Evolutionary conservation across 495 filamentous ascomycete species (phyloP).

Genomic region (Aspergillus diversus): DNA sequence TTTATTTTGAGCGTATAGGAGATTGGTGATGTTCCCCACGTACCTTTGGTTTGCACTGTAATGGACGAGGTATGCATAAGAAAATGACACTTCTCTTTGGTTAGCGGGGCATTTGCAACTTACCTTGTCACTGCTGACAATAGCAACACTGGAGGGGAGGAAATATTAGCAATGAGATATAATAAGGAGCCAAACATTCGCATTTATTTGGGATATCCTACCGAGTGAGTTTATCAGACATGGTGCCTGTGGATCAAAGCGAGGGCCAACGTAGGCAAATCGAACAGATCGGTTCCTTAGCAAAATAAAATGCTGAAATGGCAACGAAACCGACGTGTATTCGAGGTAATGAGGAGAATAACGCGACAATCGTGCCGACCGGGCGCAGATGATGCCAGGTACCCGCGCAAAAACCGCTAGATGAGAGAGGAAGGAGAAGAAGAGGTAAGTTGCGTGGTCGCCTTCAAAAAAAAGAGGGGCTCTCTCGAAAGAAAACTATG

Average conservation of each 20-base stretch:
- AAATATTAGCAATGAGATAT: constrained; percentile 9
- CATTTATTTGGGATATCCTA: constrained; percentile 37
- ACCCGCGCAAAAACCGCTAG: constrained; percentile 25
- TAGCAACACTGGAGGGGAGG: constrained; percentile 75
- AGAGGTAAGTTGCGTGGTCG: constrained; percentile 17
- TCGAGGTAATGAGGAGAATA: constrained; percentile 19
- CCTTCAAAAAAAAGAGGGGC: constrained; percentile 30
- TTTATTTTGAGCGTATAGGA: background rate
- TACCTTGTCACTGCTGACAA: constrained; percentile 97
- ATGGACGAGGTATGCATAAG: constrained; percentile 21
- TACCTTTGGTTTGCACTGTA: constrained; percentile 96
- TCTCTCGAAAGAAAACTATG: constrained; percentile 34
- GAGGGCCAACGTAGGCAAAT: background rate
- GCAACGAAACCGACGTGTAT: constrained; percentile 4
- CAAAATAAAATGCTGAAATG: constrained; percentile 5
- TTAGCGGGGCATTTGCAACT: constrained; percentile 44
- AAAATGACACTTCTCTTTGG: constrained; percentile 18
- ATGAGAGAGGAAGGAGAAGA: constrained; percentile 19
- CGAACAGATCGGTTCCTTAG: background rate
- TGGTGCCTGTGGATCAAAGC: constrained; percentile 41
- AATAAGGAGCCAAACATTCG: background rate
- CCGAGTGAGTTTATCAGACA: constrained; percentile 89
- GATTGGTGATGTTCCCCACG: constrained; percentile 23
- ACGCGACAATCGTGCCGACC: constrained; percentile 23
- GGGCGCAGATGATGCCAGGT: constrained; percentile 23